Evolutionary conservation across 352 stramenopile species (phyloP).

Genomic region (Phytophthora citricola): DNA sequence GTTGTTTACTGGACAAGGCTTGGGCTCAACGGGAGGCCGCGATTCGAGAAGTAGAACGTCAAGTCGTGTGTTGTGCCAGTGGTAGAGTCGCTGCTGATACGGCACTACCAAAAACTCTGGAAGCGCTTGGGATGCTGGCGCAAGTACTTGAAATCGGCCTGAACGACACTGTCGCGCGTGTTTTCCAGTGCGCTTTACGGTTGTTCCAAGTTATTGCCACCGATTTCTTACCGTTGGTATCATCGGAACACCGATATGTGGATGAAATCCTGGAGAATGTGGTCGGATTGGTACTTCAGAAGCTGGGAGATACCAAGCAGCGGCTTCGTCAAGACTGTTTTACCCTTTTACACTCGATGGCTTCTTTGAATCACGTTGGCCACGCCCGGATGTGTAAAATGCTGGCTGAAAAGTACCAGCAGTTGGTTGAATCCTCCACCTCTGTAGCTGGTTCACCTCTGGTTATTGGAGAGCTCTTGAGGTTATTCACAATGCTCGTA

Average conservation of each 20-base stretch:
- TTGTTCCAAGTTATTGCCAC: conserved; percentile 73
- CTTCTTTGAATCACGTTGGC: conserved; percentile 62
- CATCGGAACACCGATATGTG: conserved; percentile 51
- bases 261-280: conserved; percentile 72
- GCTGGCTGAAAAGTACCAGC: conserved; percentile 63
- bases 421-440: conserved; percentile 38
- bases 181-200: conserved; percentile 81
- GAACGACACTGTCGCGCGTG: conserved; percentile 77
- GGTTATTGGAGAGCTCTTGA: conserved; percentile 63
- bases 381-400: conserved; percentile 70
- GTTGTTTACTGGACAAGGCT: conserved; percentile 81
- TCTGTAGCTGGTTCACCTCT: conserved; percentile 55
- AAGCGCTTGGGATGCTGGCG: conserved; percentile 64
- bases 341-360: conserved; percentile 70
- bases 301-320: conserved; percentile 82
- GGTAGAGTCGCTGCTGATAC: conserved; percentile 51
- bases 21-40: conserved; percentile 81
- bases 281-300: conserved; percentile 68
- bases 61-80: conserved; percentile 62
- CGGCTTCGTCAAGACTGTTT: conserved; percentile 75
- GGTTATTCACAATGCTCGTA: conserved; percentile 72
- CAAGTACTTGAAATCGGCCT: conserved; percentile 70
- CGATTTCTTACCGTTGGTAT: conserved; percentile 73
- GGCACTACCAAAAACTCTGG: conserved; percentile 57
- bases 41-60: conserved; percentile 75